These are phyloP conservation scores for Beauveria rudraprayagi DNA, from an alignment of 2,329 filamentous ascomycete genomes.

Conservation along the genomic window DNA sequence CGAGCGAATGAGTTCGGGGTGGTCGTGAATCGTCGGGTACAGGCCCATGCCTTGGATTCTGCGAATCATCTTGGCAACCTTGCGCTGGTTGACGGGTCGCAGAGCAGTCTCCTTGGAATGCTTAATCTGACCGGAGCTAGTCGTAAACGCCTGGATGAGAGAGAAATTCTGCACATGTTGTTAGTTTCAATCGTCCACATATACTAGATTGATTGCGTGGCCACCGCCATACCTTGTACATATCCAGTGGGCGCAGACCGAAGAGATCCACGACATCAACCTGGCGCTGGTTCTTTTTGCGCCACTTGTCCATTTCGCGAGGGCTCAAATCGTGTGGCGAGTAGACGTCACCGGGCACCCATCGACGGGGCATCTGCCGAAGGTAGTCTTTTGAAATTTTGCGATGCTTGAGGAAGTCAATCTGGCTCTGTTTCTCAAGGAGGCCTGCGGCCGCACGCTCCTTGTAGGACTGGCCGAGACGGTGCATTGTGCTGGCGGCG, in stretches of 20 bases:
- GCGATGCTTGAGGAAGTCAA: conserved; percentile 31
- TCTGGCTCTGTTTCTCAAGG: conserved; percentile 24
- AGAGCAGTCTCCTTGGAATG: conserved; percentile 69
- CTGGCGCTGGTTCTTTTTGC: conserved; percentile 45
- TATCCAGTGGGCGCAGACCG: conserved; percentile 68
- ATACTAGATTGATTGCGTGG: not conserved
- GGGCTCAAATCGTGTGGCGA: conserved; percentile 78
- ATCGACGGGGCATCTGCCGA: conserved; percentile 60
- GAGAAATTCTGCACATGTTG: conserved; percentile 66
- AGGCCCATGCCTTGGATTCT: conserved; percentile 82
- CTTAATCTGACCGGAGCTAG: conserved; percentile 76
- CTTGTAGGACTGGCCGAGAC: conserved; percentile 22
- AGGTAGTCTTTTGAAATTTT: conserved; percentile 45
- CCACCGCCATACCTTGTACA: conserved; percentile 64
- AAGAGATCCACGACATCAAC: conserved; percentile 73
- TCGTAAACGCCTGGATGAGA: conserved; percentile 83
- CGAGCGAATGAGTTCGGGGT: conserved; percentile 67
- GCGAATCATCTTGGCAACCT: conserved; percentile 85
- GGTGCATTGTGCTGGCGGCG: conserved; percentile 2
- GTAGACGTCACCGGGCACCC: conserved; percentile 77
- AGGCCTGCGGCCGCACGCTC: conserved; percentile 15
- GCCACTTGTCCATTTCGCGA: conserved; percentile 76
- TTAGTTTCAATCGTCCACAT: not conserved
- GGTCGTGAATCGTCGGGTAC: conserved; percentile 82
- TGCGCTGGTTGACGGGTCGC: conserved; percentile 82